Percentiles rank a stretch among this genome's conserved stretches.
These are phyloP conservation scores for Chamaecrista fasciculata DNA, from an alignment of 306 rosid species.

Conservation along the genomic window DNA sequence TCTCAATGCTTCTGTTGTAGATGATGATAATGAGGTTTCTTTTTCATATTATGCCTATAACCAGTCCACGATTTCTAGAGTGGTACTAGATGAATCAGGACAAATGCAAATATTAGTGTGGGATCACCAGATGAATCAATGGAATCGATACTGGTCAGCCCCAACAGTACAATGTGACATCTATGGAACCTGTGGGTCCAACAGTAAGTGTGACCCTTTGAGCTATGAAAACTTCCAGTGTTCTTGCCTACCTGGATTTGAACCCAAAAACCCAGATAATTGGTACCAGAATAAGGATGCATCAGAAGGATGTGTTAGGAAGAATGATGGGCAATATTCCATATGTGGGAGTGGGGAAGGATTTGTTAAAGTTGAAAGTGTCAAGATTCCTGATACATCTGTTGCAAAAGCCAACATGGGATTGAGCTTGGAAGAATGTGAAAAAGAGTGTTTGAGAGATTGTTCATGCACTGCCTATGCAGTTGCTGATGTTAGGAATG, in stretches of 20 bases:
- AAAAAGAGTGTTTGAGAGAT: slow-evolving; percentile 44
- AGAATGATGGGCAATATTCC: slow-evolving; percentile 16
- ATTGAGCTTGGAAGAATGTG: slow-evolving; percentile 38
- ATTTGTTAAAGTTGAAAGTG: slow-evolving; percentile 39
- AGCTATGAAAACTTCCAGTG: slow-evolving; percentile 39
- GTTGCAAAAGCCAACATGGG: slow-evolving; percentile 21
- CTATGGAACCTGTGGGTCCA: slow-evolving; percentile 50
- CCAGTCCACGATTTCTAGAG: slow-evolving; percentile 10
- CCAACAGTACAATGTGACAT: slow-evolving; percentile 51
- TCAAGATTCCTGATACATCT: slow-evolving; percentile 60
- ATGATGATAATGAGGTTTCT: slow-evolving; percentile 5
- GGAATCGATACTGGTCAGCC: slow-evolving; percentile 44
- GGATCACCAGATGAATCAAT: slow-evolving; percentile 35
- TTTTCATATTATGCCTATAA: slow-evolving; percentile 8
- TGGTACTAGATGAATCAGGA: slow-evolving; percentile 35
- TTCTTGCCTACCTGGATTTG: slow-evolving; percentile 60
- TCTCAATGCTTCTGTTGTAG: not conserved
- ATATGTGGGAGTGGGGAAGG: slow-evolving; percentile 66
- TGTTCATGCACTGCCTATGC: slow-evolving; percentile 63
- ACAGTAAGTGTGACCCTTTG: slow-evolving; percentile 46
- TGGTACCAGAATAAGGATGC: slow-evolving; percentile 46
- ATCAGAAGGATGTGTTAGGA: slow-evolving; percentile 58
- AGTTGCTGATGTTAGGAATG: slow-evolving; percentile 46
- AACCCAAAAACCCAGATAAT: slow-evolving; percentile 39
- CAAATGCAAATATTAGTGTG: slow-evolving; percentile 26